Conservation (phyloP, 164 flowering plant genomes). For the Nymphaea colorata region DNA sequence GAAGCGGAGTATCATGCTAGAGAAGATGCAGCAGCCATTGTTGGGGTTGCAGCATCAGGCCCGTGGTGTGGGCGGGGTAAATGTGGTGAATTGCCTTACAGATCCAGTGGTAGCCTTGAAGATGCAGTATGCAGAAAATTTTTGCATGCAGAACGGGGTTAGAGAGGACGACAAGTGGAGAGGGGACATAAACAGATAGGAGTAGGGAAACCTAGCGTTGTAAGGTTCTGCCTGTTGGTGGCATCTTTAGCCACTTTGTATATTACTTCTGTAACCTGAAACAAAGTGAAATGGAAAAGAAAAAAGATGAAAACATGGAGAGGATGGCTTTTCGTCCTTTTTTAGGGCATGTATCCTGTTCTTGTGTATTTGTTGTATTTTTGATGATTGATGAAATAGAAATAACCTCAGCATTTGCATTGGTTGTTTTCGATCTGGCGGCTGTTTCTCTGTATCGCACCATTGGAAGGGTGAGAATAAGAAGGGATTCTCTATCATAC, state of each 20-base stretch:
- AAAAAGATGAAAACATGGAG: background rate
- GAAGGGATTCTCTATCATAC: too few species aligned
- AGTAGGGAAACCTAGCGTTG: background rate
- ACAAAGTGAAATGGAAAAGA: conserved; percentile 16
- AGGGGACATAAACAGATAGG: conserved; percentile 59
- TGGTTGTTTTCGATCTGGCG: background rate
- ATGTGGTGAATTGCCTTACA: conserved; percentile 36
- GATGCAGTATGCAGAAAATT: conserved; percentile 55
- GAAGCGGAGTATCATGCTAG: conserved; percentile 35
- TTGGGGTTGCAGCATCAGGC: conserved; percentile 36
- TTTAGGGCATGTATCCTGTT: conserved; percentile 29
- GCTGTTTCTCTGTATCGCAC: background rate
- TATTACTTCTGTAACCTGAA: conserved; percentile 38
- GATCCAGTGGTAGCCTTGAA: conserved; percentile 80
- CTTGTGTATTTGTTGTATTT: conserved; percentile 39
- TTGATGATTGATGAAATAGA: conserved; percentile 7
- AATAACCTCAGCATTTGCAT: background rate
- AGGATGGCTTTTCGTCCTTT: conserved; percentile 10
- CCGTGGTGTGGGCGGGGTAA: conserved; percentile 31
- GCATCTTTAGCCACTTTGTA: conserved; percentile 36
- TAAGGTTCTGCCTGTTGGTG: background rate
- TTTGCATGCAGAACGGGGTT: conserved; percentile 19
- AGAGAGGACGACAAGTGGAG: conserved; percentile 47
- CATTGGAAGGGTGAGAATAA: too few species aligned
- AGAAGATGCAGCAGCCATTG: conserved; percentile 6